A percentile compares a stretch with the other conserved stretches of the same genome.
phyloP scores from a whole-genome alignment of 1,284 basidiomycete genomes.

The Pseudozyma tsukubaensis region DNA sequence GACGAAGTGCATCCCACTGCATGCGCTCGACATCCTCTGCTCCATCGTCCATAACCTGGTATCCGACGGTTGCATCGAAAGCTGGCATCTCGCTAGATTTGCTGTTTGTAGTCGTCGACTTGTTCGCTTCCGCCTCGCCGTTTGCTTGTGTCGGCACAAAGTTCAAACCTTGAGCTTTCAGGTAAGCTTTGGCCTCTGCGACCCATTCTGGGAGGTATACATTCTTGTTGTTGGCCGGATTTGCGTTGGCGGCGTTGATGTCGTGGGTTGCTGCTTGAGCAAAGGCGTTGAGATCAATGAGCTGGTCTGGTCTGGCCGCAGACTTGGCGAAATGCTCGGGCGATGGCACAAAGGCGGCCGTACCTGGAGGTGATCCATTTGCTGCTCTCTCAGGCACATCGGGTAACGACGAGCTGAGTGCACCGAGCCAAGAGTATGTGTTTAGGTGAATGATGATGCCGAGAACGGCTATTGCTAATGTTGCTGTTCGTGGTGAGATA shows the following conservation, averaged over 20 bases:
- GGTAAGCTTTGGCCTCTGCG: constrained; percentile 46
- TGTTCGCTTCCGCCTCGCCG: not conserved
- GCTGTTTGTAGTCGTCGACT: not conserved
- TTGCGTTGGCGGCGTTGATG: constrained; percentile 3
- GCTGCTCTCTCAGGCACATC: constrained; percentile 40
- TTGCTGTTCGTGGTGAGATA: constrained; percentile 49
- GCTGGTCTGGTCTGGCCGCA: constrained; percentile 22
- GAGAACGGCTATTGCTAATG: constrained; percentile 51
- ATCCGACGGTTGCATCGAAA: constrained; percentile 7
- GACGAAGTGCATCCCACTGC: constrained; percentile 50
- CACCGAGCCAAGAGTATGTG: constrained; percentile 41
- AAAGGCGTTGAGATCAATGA: constrained; percentile 18
- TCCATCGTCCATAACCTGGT: constrained; percentile 26
- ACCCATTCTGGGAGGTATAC: constrained; percentile 37
- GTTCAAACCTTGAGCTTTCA: constrained; percentile 38
- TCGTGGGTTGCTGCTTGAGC: constrained; percentile 7
- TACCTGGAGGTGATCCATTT: constrained; percentile 8
- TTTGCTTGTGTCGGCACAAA: constrained; percentile 15
- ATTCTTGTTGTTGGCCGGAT: constrained; percentile 9
- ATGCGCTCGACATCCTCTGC: constrained; percentile 49
- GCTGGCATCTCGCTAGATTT: constrained; percentile 1
- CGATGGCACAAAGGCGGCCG: constrained; percentile 12
- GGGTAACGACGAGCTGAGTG: constrained; percentile 42
- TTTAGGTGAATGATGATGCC: constrained; percentile 55
- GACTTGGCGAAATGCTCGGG: constrained; percentile 24